Conservation (phyloP, 164 flowering plant species). For the Warburgia ugandensis region DNA sequence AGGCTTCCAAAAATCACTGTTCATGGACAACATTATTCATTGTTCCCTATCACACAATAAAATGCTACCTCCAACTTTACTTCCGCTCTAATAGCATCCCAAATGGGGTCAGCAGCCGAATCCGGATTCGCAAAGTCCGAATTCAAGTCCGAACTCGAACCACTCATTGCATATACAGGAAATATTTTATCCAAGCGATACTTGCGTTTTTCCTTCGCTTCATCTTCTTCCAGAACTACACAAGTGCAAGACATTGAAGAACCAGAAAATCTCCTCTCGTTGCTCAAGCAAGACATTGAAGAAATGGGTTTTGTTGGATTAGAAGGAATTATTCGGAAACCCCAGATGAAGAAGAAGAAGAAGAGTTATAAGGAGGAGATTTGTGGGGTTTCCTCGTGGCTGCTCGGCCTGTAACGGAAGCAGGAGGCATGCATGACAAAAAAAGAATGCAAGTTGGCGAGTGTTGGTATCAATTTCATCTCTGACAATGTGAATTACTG, state of each 20-base stretch:
- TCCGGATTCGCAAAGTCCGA: neutral
- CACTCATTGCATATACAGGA: constrained; percentile 56
- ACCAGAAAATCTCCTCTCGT: constrained; percentile 3
- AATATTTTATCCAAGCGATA: constrained; percentile 47
- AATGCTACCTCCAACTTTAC: constrained; percentile 7
- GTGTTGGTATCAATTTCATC: too few relatives aligned
- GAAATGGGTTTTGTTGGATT: constrained; percentile 12
- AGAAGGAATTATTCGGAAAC: constrained; percentile 1
- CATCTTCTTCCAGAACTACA: constrained; percentile 4
- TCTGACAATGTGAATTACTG: too few relatives aligned
- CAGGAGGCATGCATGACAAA: too few relatives aligned
- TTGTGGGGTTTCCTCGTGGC: too few relatives aligned
- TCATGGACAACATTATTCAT: too few relatives aligned
- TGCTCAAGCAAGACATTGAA: constrained; percentile 15
- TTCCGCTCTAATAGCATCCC: constrained; percentile 13
- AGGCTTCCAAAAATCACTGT: neutral
- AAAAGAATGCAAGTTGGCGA: too few relatives aligned
- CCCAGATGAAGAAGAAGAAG: too few relatives aligned
- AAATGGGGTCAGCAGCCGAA: constrained; percentile 4
- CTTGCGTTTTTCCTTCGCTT: constrained; percentile 1
- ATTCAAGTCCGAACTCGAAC: constrained; percentile 13
- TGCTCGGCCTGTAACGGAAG: too few relatives aligned
- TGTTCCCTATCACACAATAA: too few relatives aligned
- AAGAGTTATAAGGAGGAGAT: too few relatives aligned
- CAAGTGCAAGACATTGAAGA: constrained; percentile 1